These are phyloP conservation scores for Gossypium schwendimanii DNA, from an alignment of 441 rosid genomes.

Conservation along the genomic window DNA sequence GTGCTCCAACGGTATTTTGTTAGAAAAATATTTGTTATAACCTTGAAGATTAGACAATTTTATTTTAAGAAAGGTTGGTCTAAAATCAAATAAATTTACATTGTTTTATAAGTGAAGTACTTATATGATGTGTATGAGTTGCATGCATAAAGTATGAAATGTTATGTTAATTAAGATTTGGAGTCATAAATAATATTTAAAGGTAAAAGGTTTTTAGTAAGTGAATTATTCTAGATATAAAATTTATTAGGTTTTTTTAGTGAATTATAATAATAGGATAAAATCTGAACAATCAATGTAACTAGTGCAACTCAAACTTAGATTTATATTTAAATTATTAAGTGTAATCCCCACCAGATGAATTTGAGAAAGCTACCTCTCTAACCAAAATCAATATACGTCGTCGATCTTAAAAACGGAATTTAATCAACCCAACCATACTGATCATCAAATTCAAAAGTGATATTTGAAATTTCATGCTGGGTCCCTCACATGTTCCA, in stretches of 20 bases:
- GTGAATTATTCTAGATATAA: no score
- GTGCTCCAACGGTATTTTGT: no score
- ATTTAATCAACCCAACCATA: neutral
- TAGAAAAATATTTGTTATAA: neutral
- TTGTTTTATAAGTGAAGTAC: neutral
- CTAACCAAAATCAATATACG: neutral
- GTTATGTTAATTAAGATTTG: no score
- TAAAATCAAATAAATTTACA: no score
- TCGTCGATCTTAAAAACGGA: neutral
- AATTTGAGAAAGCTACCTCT: neutral
- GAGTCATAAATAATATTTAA: no score
- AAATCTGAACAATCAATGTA: no score
- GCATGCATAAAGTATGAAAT: no score
- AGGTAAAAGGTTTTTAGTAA: no score
- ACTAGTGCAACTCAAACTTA: rapidly evolving
- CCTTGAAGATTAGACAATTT: neutral
- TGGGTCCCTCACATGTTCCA: conserved; percentile 7
- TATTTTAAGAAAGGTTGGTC: neutral
- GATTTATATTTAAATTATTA: no score
- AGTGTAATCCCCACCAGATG: no score
- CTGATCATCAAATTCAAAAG: neutral
- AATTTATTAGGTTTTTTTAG: no score
- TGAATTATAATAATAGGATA: no score
- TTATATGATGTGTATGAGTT: neutral
- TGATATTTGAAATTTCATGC: conserved; percentile 22